A percentile compares a stretch with the other conserved stretches of the same genome.
Evolutionary conservation across 2,329 filamentous ascomycete genomes (phyloP).

Genomic region (Aspergillus thermomutatus): DNA sequence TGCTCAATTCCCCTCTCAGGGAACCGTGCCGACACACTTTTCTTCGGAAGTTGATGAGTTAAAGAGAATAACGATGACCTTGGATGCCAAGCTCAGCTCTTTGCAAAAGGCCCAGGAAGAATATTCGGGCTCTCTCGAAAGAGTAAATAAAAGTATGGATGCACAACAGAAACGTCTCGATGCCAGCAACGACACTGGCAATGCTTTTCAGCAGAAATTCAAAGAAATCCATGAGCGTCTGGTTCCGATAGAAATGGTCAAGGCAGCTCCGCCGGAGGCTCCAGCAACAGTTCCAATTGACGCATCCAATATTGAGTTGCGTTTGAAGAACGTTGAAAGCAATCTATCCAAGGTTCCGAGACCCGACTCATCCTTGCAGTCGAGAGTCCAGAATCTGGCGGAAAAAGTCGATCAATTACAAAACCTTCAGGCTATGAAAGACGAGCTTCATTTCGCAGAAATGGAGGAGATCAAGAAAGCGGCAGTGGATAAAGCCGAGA

Average conservation of each 20-base stretch:
- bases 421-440: conserved; percentile 17
- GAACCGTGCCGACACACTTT: background rate
- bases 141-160: conserved; percentile 1
- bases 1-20: background rate
- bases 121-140: background rate
- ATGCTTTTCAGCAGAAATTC: background rate
- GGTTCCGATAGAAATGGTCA: background rate
- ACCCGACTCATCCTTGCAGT: background rate
- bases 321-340: background rate
- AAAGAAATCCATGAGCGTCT: background rate
- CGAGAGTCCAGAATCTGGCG: conserved; percentile 3
- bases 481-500: conserved; percentile 5
- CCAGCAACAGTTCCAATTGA: background rate
- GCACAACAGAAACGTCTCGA: conserved; percentile 1
- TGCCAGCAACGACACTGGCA: background rate
- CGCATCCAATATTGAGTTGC: background rate
- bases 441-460: conserved; percentile 17
- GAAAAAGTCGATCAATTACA: conserved; percentile 8
- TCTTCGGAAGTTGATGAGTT: background rate
- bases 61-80: background rate
- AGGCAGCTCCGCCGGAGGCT: background rate
- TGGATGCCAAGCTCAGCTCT: conserved; percentile 1
- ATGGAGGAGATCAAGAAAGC: conserved; percentile 16
- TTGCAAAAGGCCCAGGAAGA: conserved; percentile 4
- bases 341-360: background rate